Evolutionary conservation across 1,139 yeast genomes (phyloP).

Genomic region (Saccharomyces hybrid): DNA sequence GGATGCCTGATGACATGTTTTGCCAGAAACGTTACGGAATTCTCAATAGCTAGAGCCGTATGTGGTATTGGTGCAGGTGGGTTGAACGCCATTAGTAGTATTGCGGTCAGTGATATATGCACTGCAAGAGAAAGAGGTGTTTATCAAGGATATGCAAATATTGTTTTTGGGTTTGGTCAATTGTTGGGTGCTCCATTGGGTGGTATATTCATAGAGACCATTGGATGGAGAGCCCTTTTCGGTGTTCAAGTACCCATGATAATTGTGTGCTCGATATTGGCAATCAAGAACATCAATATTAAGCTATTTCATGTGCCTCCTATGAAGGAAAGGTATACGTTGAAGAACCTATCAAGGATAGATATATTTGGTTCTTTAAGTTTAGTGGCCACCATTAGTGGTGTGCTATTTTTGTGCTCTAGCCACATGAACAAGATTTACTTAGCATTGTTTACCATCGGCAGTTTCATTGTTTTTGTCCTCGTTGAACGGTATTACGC

Average conservation of each 20-base stretch:
- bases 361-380: slow-evolving; percentile 69
- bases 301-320: slow-evolving; percentile 33
- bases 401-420: slow-evolving; percentile 40
- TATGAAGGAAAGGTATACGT: slow-evolving; percentile 31
- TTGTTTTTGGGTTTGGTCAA: slow-evolving; percentile 59
- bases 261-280: slow-evolving; percentile 35
- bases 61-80: slow-evolving; percentile 51
- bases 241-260: slow-evolving; percentile 59
- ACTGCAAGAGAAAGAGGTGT: slow-evolving; percentile 43
- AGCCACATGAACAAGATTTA: slow-evolving; percentile 17
- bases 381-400: slow-evolving; percentile 48
- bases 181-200: slow-evolving; percentile 68
- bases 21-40: slow-evolving; percentile 36
- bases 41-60: slow-evolving; percentile 42
- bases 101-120: slow-evolving; percentile 44
- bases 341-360: slow-evolving; percentile 48
- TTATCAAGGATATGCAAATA: slow-evolving; percentile 51
- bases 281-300: slow-evolving; percentile 26
- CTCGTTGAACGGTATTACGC: slow-evolving; percentile 26
- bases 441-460: slow-evolving; percentile 14
- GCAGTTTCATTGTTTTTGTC: slow-evolving; percentile 19
- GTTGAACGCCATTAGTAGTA: slow-evolving; percentile 39
- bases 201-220: slow-evolving; percentile 59
- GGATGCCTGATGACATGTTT: slow-evolving; percentile 39
- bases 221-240: slow-evolving; percentile 75